Evolutionary conservation across 139 green algal genomes (phyloP).

Genomic region (Volvox africanus): DNA sequence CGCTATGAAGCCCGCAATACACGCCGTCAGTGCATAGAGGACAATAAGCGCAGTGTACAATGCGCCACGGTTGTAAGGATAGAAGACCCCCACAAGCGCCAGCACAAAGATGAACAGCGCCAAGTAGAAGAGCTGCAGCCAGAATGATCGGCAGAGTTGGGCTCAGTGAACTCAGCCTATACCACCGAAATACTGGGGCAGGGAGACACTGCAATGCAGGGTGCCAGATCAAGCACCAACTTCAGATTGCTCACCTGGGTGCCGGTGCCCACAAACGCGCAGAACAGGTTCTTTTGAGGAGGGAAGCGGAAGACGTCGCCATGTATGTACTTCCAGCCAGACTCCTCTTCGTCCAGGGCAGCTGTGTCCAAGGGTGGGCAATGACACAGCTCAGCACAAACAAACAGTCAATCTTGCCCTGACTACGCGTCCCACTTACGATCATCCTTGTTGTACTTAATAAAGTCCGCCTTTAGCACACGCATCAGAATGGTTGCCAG

Average conservation of each 20-base stretch:
- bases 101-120: slow-evolving; percentile 82
- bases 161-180: too few species aligned
- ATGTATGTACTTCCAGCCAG: slow-evolving; percentile 94
- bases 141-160: too few species aligned
- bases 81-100: slow-evolving; percentile 89
- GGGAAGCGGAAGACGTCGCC: slow-evolving; percentile 95
- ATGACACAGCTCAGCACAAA: background rate
- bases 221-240: background rate
- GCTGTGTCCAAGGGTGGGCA: slow-evolving; percentile 26
- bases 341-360: slow-evolving; percentile 73
- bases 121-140: slow-evolving; percentile 60
- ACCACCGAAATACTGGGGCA: too few species aligned
- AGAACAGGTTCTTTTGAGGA: slow-evolving; percentile 82
- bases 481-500: slow-evolving; percentile 94
- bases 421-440: slow-evolving; percentile 50
- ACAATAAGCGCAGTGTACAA: slow-evolving; percentile 89
- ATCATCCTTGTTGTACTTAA: slow-evolving; percentile 84
- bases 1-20: slow-evolving; percentile 88
- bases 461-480: slow-evolving; percentile 89
- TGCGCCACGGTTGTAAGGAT: slow-evolving; percentile 93
- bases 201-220: too few species aligned
- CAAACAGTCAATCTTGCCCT: background rate
- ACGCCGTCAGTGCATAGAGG: slow-evolving; percentile 92
- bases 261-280: slow-evolving; percentile 86
- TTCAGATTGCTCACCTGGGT: slow-evolving; percentile 65